Base-by-base conservation (phyloP, 202 grass and related monocot genomes). In the Miscanthus sacchariflorus region DNA sequence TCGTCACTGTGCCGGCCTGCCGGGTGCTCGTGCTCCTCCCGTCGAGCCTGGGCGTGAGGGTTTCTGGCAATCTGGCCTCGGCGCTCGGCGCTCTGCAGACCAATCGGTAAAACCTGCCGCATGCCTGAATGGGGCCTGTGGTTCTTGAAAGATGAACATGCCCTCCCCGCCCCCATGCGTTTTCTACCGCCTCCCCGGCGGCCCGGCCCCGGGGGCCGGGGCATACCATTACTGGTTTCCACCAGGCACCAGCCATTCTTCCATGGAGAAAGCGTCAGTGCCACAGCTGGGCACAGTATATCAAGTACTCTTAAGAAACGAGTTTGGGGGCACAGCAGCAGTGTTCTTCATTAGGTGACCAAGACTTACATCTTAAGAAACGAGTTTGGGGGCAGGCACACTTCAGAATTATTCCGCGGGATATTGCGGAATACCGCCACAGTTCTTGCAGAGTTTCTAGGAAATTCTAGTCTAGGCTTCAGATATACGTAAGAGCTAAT, bases 1-100 rank as follows among this genome's bases (percentile, higher is more conserved):
- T 74, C 52, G 58, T 74, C 82, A 82, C 86, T 86, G 65, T 85
- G 74, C 45, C 48, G 33, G 54, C 15, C 5, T 54, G 50, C 49
- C 50, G 43, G 13, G 35, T 36, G 35, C 35, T 35, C 33, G 12
- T 75, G 72, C 43, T 75, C 71, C 71, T 74, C 72, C 43, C 10
- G 39, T 44, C 70, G 21, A 40, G 39, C 70, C 54, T 24, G 25
- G 48, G 46, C 46, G 46, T 49, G 12, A 30, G 28, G 28, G 28
- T 30, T 30, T 30, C 28, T 30, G 28, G 28, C 28, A 30, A 30
- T 30, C 28, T 30, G 28, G 28, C 28, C 28, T 30, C 28, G 28
- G 28, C 28, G 28, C 28, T 30, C 28, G 28, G 28, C 28, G 28
- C 28, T 30, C 46, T 49, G 4, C 48, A 50, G 15, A 54, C 49